These are phyloP conservation scores for Triadica sebifera DNA, from an alignment of 345 rosid genomes.

Conservation along the genomic window DNA sequence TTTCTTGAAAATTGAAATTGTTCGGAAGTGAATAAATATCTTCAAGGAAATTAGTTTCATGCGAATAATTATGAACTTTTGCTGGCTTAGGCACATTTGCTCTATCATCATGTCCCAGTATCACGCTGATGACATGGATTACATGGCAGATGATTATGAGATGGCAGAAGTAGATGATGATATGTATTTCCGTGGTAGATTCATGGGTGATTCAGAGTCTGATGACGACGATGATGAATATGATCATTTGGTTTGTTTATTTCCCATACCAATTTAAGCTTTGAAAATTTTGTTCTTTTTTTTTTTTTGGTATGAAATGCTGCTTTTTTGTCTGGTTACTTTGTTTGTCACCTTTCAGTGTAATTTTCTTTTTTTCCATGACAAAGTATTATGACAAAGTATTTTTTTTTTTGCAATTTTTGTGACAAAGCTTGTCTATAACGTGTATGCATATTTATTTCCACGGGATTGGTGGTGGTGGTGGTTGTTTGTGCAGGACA, in stretches of 20 bases:
- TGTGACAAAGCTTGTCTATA: not conserved
- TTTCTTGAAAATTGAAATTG: not conserved
- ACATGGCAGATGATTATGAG: conserved; percentile 45
- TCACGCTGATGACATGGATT: conserved; percentile 42
- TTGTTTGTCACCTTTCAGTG: not conserved
- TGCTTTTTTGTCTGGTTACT: not conserved
- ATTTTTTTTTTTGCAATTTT: not conserved
- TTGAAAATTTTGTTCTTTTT: not conserved
- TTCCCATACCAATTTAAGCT: conserved; percentile 2
- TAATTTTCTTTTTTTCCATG: not conserved
- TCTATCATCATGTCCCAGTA: conserved; percentile 38
- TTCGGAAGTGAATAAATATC: not conserved
- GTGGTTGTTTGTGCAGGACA: conserved; percentile 32
- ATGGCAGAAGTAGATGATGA: conserved; percentile 58
- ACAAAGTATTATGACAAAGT: too few relatives aligned
- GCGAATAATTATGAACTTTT: not conserved
- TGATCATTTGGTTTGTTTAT: conserved; percentile 40
- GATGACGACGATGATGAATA: conserved; percentile 47
- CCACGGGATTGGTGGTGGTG: not conserved
- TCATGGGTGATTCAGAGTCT: conserved; percentile 51
- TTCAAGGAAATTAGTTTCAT: not conserved
- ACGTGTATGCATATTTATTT: not conserved
- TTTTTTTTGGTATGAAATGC: not conserved
- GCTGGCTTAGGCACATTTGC: conserved; percentile 22
- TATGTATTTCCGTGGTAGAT: conserved; percentile 44